Base-by-base conservation (phyloP, 2,329 filamentous ascomycete species). In the Ophiocordyceps polyrhachis-furcata region DNA sequence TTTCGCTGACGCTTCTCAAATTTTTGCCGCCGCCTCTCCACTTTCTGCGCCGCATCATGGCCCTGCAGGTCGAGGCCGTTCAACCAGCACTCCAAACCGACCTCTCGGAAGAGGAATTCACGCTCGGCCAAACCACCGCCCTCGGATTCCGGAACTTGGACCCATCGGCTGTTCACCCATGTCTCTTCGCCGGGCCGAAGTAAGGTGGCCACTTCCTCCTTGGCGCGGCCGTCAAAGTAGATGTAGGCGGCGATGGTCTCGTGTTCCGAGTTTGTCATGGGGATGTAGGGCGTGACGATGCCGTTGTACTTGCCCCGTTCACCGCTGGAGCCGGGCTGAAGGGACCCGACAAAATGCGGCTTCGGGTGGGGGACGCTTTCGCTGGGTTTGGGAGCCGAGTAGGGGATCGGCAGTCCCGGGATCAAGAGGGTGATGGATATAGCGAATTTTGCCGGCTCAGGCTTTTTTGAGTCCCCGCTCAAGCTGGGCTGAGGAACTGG, bases 191-290 rank as follows among this genome's bases (percentile, higher is more conserved):
- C 89, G 13, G 88, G 82, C 45, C 91, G 74, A 44, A 98, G 69
- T 46, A 98, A 68, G 13, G 91, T 98, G 44, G 91, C 91, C 3
- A 98, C 93, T 65, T 98, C 91, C 60, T 98, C 91, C 62, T 98
- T 98, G 48, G 76, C 75, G 49, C 91, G 74, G 17, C 91, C 91
- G 62, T 98, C 91, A 58, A 98, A 98, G 66, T 98, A 98, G 54
- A 98, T 96, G 62, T 98, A 98, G 35, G 89, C 91, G 29, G 91
- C 91, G 54, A 98, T 89, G 14, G 91, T 98, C 66, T 98, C 91
- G 62, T 95, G 94, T 46, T 86, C 81, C 29, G 85, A 93, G 49
- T 83, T 81, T 19, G 91, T 96, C 66, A 95, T 78, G 44, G 91
- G 85, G 50, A 89, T 82, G 64, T 98, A 98, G 1, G 89, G 86